Evolutionary conservation across 176 grass and related monocot genomes (phyloP).

Genomic region (Oryza meridionalis): DNA sequence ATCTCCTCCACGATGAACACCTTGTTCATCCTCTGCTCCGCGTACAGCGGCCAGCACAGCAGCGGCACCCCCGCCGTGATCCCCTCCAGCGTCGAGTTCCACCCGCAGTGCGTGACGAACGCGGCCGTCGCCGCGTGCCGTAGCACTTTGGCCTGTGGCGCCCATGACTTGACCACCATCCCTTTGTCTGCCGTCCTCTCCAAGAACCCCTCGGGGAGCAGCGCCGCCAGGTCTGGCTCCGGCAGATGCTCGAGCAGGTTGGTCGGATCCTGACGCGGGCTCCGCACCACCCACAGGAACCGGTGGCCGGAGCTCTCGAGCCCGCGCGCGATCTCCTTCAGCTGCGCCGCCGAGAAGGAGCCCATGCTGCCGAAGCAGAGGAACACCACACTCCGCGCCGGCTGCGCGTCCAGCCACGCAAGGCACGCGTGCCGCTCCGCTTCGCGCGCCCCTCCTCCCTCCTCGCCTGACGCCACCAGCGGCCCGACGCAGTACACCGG

Average conservation of each 20-base stretch:
- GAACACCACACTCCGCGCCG: conserved; percentile 48
- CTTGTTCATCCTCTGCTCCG: conserved; percentile 65
- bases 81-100: conserved; percentile 50
- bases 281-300: conserved; percentile 37
- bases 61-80: conserved; percentile 45
- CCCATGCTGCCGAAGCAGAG: conserved; percentile 61
- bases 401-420: conserved; percentile 62
- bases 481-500: conserved; percentile 24
- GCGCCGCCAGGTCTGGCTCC: conserved; percentile 32
- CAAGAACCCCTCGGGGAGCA: conserved; percentile 45
- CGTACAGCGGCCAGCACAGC: conserved; percentile 55
- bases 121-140: conserved; percentile 35
- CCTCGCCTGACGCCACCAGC: not conserved
- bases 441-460: not conserved
- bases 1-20: conserved; percentile 49
- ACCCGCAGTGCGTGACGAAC: conserved; percentile 48
- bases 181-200: conserved; percentile 30
- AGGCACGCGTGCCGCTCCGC: conserved; percentile 50
- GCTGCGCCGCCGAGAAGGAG: conserved; percentile 36
- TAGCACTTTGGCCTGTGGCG: conserved; percentile 54
- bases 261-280: not conserved
- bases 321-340: conserved; percentile 44
- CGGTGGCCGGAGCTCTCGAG: conserved; percentile 37
- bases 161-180: conserved; percentile 39
- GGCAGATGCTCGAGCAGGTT: not conserved